A percentile compares a stretch with the other conserved stretches of the same genome.
These are phyloP conservation scores for Candida suzukii DNA, from an alignment of 805 yeast genomes.

Conservation along the genomic window DNA sequence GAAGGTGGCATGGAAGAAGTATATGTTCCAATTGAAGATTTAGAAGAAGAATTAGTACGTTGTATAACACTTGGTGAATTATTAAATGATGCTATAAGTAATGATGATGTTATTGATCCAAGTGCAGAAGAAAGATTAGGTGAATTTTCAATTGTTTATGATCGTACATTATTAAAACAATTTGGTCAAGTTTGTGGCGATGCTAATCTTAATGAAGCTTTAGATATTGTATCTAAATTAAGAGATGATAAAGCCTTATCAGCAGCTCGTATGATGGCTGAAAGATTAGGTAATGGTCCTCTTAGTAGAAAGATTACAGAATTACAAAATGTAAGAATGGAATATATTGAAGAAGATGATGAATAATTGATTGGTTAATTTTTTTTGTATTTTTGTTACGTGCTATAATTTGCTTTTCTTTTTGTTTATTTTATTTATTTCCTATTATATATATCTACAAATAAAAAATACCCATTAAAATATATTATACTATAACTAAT, in stretches of 20 bases:
- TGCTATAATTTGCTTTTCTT: neutral
- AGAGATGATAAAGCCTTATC: constrained; percentile 71
- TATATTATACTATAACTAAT: too few relatives aligned
- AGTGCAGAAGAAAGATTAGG: constrained; percentile 40
- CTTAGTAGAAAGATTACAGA: constrained; percentile 50
- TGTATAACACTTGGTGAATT: constrained; percentile 55
- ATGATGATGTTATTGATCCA: constrained; percentile 28
- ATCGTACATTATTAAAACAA: constrained; percentile 69
- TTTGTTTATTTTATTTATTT: neutral
- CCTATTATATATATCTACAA: neutral
- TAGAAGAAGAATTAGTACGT: constrained; percentile 61
- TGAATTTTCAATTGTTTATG: constrained; percentile 52
- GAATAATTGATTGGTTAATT: constrained; percentile 7
- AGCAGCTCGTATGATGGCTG: constrained; percentile 83
- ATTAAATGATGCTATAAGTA: constrained; percentile 47
- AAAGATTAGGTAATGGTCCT: constrained; percentile 50
- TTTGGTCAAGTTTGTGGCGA: constrained; percentile 71
- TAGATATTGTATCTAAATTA: constrained; percentile 60
- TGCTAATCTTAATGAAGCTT: constrained; percentile 56
- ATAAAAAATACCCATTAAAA: too few relatives aligned
- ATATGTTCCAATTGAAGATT: too few relatives aligned
- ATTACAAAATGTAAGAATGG: constrained; percentile 44
- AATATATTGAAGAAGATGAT: constrained; percentile 5
- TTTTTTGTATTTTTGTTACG: neutral
- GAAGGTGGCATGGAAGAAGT: constrained; percentile 19